Evolutionary conservation across 768 basidiomycete species (phyloP).

Genomic region (Pleurotus tuber-regium): DNA sequence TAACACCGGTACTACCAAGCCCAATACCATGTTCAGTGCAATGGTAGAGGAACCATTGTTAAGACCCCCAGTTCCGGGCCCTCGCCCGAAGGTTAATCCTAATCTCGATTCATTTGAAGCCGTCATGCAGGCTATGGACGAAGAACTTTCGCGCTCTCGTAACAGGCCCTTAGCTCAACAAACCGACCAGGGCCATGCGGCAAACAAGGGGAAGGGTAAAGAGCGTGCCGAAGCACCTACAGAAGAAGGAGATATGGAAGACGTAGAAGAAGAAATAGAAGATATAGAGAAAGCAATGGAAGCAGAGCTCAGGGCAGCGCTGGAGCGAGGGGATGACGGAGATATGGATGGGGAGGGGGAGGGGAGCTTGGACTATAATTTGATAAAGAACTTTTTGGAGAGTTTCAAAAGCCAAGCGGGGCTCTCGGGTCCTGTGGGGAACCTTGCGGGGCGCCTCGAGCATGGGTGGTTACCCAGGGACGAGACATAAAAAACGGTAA

Average conservation of each 20-base stretch:
- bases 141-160: conserved; percentile 49
- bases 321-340: conserved; percentile 53
- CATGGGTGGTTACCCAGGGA: conserved; percentile 50
- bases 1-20: conserved; percentile 9
- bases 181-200: conserved; percentile 20
- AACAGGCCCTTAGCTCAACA: background rate
- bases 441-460: conserved; percentile 80
- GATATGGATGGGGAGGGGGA: conserved; percentile 53
- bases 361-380: conserved; percentile 70
- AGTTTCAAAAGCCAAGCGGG: conserved; percentile 94
- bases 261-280: conserved; percentile 46
- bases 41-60: conserved; percentile 10
- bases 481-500: background rate
- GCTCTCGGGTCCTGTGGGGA: conserved; percentile 87
- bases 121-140: conserved; percentile 96
- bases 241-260: conserved; percentile 23
- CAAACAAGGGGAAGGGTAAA: conserved; percentile 38
- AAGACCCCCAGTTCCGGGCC: conserved; percentile 27
- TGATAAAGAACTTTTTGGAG: conserved; percentile 97
- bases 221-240: conserved; percentile 33
- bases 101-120: conserved; percentile 90
- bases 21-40: too few species aligned
- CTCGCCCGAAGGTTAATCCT: conserved; percentile 51
- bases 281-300: conserved; percentile 90
- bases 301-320: conserved; percentile 67